Evolutionary conservation across 179 eudicot genomes (phyloP), one percentile per base, ranked within the genome.

Genomic region (Beta macrorhiza): DNA sequence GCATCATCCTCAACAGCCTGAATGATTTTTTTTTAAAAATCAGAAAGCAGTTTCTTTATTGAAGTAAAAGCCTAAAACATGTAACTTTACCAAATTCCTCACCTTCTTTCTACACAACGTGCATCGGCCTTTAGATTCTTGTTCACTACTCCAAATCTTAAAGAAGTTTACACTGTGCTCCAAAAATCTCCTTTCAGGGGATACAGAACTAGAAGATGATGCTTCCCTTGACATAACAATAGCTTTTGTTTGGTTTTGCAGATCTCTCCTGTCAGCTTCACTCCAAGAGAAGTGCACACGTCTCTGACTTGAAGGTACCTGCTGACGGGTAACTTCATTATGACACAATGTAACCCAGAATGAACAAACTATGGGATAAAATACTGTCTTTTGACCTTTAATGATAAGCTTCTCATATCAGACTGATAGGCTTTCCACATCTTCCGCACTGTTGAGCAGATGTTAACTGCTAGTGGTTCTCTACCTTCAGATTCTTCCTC

Each of bases 261-360:
- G 56, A 75, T 87, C 90, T 77, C 87, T 85, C 62, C 80, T 79
- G 74, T 89, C 94, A 80, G 87, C 82, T 77, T 91, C 96, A 82
- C 80, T 89, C 93, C 93, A 87, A 75, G 97, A 87, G 82, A 90
- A 90, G 78, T 81, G 83, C 70, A 89, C 94, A 70, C 83, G 78
- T 84, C 92, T 88, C 89, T 91, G 99, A 85, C 97, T 97, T 78
- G 99, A 91, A 82, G 97, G 97, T 77, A 94, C 97, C 99, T 96
- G 89, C 76, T 80, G 49, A 83, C 3, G 59, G 15, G 86, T 13
- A 74, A 78, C 53, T 53, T 72, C 62, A 65, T 70, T 11, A 78
- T 25, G 59, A 62, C 67, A 42, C 7, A 79, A 29, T 59, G 29
- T 52, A 56, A 17, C 68, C 32, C 14, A 14, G 29, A 78, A 63